Evolutionary conservation across 352 stramenopile genomes (phyloP).

Genomic region (Globisporangium nagaii): DNA sequence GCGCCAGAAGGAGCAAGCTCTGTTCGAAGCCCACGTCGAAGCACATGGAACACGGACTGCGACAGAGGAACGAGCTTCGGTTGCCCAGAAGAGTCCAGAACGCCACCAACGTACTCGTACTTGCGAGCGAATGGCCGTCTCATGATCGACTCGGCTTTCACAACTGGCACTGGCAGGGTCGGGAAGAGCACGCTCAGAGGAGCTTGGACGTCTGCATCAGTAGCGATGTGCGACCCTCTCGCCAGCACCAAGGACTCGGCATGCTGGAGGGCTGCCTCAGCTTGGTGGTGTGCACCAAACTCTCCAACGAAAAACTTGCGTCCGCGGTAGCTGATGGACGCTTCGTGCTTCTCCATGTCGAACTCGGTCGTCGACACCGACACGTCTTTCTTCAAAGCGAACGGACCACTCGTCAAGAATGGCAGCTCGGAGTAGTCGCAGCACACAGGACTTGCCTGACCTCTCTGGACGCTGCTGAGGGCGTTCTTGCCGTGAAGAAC

Average conservation of each 20-base stretch:
- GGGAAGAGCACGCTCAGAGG: slow-evolving; percentile 30
- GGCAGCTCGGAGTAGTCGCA: slow-evolving; percentile 28
- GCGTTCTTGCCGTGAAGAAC: slow-evolving; percentile 23
- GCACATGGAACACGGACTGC: slow-evolving; percentile 32
- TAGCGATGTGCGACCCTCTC: slow-evolving; percentile 25
- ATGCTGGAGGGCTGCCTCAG: slow-evolving; percentile 33
- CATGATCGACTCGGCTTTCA: slow-evolving; percentile 38
- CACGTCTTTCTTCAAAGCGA: slow-evolving; percentile 41
- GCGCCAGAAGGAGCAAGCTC: not conserved
- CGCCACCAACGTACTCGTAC: slow-evolving; percentile 39
- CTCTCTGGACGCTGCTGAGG: not conserved
- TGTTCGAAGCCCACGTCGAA: slow-evolving; percentile 13
- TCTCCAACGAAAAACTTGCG: slow-evolving; percentile 47
- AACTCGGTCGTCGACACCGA: slow-evolving; percentile 28
- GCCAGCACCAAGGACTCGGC: slow-evolving; percentile 26
- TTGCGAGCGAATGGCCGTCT: slow-evolving; percentile 38
- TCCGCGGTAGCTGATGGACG: slow-evolving; percentile 34
- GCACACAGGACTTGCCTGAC: slow-evolving; percentile 17
- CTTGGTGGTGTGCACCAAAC: slow-evolving; percentile 38
- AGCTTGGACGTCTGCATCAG: slow-evolving; percentile 16
- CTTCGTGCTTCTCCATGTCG: slow-evolving; percentile 46
- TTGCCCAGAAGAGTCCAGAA: slow-evolving; percentile 24
- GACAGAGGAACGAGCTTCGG: slow-evolving; percentile 34
- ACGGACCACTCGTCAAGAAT: slow-evolving; percentile 32
- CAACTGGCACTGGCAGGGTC: slow-evolving; percentile 21